Conservation (phyloP, 371 early-diverging fungal species). For the Fennellomyces sp. region DNA sequence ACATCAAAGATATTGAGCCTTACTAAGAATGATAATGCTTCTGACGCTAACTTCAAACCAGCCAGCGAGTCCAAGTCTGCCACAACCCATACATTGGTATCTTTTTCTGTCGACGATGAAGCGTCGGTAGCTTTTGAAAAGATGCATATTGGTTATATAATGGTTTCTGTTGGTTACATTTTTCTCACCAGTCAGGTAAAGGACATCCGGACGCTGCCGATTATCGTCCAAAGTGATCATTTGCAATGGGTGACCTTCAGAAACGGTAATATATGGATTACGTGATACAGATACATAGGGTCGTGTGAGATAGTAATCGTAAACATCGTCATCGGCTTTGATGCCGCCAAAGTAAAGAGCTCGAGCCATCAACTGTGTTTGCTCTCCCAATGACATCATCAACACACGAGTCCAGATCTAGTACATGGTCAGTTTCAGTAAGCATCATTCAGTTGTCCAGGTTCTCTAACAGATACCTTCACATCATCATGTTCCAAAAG, state of each 20-base stretch:
- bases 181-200: conserved; percentile 1
- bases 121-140: not conserved
- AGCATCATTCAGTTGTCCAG: too few species aligned
- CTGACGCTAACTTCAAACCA: conserved; percentile 54
- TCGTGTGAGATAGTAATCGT: conserved; percentile 65
- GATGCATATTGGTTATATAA: too few species aligned
- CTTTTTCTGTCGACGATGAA: conserved; percentile 14
- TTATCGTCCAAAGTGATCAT: conserved; percentile 21
- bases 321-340: conserved; percentile 56
- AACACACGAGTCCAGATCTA: conserved; percentile 40
- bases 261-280: conserved; percentile 65
- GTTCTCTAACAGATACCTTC: conserved; percentile 17
- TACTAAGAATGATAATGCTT: conserved; percentile 49
- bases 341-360: conserved; percentile 56
- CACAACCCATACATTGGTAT: conserved; percentile 49
- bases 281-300: conserved; percentile 61
- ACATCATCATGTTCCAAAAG: conserved; percentile 61
- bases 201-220: not conserved
- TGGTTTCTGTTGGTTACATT: not conserved
- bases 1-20: not conserved
- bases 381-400: conserved; percentile 31
- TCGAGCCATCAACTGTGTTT: conserved; percentile 29
- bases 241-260: conserved; percentile 59
- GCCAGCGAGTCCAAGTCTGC: conserved; percentile 57
- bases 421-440: too few species aligned